Evolutionary conservation across 192 early-diverging fungal species (phyloP), one percentile per base, ranked within the genome.

Genomic region (Ambispora gerdemannii): DNA sequence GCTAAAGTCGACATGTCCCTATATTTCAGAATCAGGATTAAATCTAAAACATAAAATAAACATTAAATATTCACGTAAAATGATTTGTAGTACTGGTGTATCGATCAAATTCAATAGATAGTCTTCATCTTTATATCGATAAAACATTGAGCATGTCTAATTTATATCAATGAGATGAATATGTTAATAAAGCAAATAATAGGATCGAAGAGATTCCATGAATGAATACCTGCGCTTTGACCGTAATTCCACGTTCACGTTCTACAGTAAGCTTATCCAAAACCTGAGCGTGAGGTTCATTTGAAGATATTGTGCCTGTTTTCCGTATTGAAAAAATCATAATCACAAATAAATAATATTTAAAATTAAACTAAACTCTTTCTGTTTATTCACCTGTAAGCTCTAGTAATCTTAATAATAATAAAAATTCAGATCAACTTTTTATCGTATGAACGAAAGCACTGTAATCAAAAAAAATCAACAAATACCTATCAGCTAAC

Each of bases 221-320:
- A 15, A 19, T 63, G 43, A 27, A 62, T 72, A 88, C 88, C 87
- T 97, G 95, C 20, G 96, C 96, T 77, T 98, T 98, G 59, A 98
- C 94, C 6, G 96, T 98, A 63, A 98, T 98, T 24, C 96, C 96
- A 36, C 96, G 85, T 69, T 97, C 95, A 1, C 93, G 80, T 72
- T 98, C 96, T 2, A 98, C 96, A 74, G 92, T 93, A 0, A 98
- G 84, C 78, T 96, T 98, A 64, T 98, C 96, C 33, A 98, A 77
- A 2, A 98, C 93, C 73, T 97, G 96, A 70, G 33, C 31, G n/a
- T 70, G 32, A 20, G n/a, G 33, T 36, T 70, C 34, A 60, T 70
- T 32, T 6, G 19, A 22, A 24, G 55, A 60, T 38, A 70, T 70
- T 28, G 68, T 70, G 4, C 56, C 68, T 70, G n/a, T 24, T 70